Conservation (phyloP, 1,139 yeast species). For the Suhomyces bolitotheri region DNA sequence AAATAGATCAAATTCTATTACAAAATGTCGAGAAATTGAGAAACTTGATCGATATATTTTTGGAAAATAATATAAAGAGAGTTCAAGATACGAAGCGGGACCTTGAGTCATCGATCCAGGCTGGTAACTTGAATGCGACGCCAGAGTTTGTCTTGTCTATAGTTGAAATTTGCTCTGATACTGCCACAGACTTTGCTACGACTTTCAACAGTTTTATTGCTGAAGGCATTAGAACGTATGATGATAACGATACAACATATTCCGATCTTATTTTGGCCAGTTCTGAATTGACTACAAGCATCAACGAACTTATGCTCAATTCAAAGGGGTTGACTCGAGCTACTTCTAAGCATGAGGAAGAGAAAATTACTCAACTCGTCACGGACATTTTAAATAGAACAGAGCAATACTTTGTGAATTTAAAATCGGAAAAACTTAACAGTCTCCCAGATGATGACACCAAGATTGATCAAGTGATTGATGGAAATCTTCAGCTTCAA, state of each 20-base stretch:
- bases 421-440: constrained; percentile 55
- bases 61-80: constrained; percentile 67
- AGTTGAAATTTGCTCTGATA: constrained; percentile 68
- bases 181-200: constrained; percentile 79
- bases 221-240: constrained; percentile 60
- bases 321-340: constrained; percentile 68
- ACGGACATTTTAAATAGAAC: constrained; percentile 61
- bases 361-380: constrained; percentile 49
- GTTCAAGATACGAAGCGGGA: constrained; percentile 75
- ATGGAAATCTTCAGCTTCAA: constrained; percentile 74
- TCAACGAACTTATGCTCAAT: constrained; percentile 66
- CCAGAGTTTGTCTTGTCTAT: constrained; percentile 72
- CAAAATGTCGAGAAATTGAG: constrained; percentile 54
- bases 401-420: constrained; percentile 60
- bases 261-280: constrained; percentile 62
- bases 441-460: constrained; percentile 59
- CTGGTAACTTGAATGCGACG: constrained; percentile 77
- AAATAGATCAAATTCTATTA: constrained; percentile 55
- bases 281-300: constrained; percentile 63
- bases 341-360: constrained; percentile 56
- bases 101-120: constrained; percentile 76
- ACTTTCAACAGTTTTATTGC: constrained; percentile 76
- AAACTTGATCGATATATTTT: constrained; percentile 68
- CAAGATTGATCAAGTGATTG: constrained; percentile 73
- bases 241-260: constrained; percentile 62